Percentiles rank a stretch among this genome's conserved stretches.
phyloP scores from a whole-genome alignment of 2,329 filamentous ascomycete genomes.

The Hypoxylon sp. region DNA sequence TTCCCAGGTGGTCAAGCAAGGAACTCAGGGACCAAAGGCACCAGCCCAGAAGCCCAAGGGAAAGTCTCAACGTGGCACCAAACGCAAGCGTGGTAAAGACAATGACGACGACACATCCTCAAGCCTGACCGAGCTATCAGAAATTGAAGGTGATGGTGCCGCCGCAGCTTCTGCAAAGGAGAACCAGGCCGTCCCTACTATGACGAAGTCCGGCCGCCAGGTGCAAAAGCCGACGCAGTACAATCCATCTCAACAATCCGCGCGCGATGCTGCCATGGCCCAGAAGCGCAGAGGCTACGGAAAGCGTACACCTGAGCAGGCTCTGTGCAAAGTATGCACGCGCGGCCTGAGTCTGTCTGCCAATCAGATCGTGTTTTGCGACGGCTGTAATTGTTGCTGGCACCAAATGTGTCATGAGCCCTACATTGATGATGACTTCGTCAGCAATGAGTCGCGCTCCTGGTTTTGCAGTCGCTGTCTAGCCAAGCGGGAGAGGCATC shows the following conservation, averaged over 20 bases:
- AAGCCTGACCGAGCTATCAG: conserved; percentile 50
- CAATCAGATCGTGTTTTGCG: conserved; percentile 89
- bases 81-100: conserved; percentile 54
- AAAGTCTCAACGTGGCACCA: conserved; percentile 47
- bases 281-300: conserved; percentile 61
- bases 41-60: conserved; percentile 37
- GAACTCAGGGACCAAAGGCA: conserved; percentile 33
- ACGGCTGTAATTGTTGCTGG: conserved; percentile 83
- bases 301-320: conserved; percentile 71
- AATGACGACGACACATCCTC: conserved; percentile 44
- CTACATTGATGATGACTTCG: conserved; percentile 76
- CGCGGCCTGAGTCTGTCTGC: conserved; percentile 77
- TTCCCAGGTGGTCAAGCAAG: conserved; percentile 8
- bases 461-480: conserved; percentile 79
- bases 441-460: conserved; percentile 73
- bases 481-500: conserved; percentile 61
- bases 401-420: conserved; percentile 87
- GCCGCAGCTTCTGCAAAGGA: conserved; percentile 36
- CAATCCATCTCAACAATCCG: conserved; percentile 65
- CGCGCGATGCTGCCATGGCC: conserved; percentile 37
- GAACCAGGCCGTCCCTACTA: conserved; percentile 69
- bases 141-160: conserved; percentile 43
- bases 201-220: conserved; percentile 81
- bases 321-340: conserved; percentile 79
- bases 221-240: conserved; percentile 75